Conservation (phyloP, 495 filamentous ascomycete genomes). For the Xylaria acuta region DNA sequence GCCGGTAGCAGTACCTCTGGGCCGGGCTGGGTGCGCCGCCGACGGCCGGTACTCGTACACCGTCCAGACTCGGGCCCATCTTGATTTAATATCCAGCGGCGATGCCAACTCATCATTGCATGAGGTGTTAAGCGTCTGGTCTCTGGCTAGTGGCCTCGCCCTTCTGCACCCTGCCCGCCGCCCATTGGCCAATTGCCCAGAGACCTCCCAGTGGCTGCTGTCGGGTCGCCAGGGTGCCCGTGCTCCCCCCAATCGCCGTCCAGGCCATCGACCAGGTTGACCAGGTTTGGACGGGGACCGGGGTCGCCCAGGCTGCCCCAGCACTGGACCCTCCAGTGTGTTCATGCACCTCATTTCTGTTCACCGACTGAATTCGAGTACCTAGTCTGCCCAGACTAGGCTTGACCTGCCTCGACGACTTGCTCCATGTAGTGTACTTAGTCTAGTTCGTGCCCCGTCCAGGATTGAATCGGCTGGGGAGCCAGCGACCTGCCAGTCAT, state of each 20-base stretch:
- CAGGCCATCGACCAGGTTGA: conserved; percentile 50
- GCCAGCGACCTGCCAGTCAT: conserved; percentile 22
- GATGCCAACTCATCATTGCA: conserved; percentile 92
- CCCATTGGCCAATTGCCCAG: conserved; percentile 38
- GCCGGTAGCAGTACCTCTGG: conserved; percentile 27
- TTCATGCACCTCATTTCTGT: conserved; percentile 64
- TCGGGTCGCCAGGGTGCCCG: conserved; percentile 39
- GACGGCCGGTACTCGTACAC: conserved; percentile 50
- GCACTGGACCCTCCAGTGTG: conserved; percentile 48
- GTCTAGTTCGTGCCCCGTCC: background rate
- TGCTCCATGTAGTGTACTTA: background rate
- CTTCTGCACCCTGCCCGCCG: conserved; percentile 29
- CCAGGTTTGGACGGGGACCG: conserved; percentile 40
- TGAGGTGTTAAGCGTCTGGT: conserved; percentile 64
- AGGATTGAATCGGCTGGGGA: conserved; percentile 10
- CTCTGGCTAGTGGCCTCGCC: conserved; percentile 57
- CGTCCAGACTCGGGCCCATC: conserved; percentile 58
- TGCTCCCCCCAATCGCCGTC: conserved; percentile 39
- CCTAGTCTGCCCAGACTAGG: background rate
- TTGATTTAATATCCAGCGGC: conserved; percentile 70
- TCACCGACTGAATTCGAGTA: conserved; percentile 55
- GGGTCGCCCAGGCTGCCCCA: conserved; percentile 32
- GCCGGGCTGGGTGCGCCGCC: conserved; percentile 29
- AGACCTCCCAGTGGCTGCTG: conserved; percentile 42
- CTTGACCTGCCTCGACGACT: background rate